Evolutionary conservation across 2,329 filamentous ascomycete genomes (phyloP).

Genomic region (Alternaria burnsii): DNA sequence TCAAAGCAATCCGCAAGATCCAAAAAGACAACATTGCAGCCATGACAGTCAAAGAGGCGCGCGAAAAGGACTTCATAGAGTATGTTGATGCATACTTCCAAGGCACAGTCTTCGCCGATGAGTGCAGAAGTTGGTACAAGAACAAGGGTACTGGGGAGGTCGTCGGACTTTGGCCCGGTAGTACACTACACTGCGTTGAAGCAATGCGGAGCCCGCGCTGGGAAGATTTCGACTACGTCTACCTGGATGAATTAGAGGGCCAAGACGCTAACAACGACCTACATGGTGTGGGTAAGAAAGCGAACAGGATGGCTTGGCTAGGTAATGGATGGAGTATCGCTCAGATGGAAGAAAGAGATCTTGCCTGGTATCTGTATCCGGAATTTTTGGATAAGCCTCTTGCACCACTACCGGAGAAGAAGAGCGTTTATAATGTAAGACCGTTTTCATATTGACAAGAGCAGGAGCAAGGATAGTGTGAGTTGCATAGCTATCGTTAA

Average conservation of each 20-base stretch:
- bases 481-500: not conserved
- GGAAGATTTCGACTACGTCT: constrained; percentile 48
- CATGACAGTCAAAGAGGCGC: constrained; percentile 43
- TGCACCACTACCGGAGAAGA: constrained; percentile 51
- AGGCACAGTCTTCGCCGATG: constrained; percentile 44
- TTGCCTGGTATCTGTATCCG: constrained; percentile 55
- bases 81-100: constrained; percentile 47
- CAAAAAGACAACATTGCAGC: constrained; percentile 54
- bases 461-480: not conserved
- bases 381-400: constrained; percentile 51
- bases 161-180: constrained; percentile 48
- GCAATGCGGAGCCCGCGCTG: constrained; percentile 44
- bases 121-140: constrained; percentile 50
- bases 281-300: constrained; percentile 25
- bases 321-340: constrained; percentile 44
- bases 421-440: constrained; percentile 43
- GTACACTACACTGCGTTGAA: constrained; percentile 45
- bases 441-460: constrained; percentile 48
- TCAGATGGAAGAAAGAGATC: constrained; percentile 43
- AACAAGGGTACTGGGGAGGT: constrained; percentile 36
- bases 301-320: constrained; percentile 44
- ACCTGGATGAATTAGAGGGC: constrained; percentile 30
- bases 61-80: constrained; percentile 42
- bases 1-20: constrained; percentile 52
- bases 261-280: constrained; percentile 8